Base-by-base conservation (phyloP, 257 asterid species). In the Lithospermum erythrorhizon region DNA sequence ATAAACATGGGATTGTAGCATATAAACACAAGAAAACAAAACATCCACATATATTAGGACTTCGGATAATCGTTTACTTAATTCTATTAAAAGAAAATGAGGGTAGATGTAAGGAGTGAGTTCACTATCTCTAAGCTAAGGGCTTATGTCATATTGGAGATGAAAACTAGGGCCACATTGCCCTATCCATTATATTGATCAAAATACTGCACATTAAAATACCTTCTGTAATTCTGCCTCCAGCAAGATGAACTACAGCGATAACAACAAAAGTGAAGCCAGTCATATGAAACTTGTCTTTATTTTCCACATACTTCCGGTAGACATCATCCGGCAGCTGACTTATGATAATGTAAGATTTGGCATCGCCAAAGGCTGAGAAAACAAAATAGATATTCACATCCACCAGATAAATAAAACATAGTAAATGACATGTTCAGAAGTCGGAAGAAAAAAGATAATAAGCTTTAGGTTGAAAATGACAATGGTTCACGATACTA, bases 181-280 rank as follows among this genome's bases (percentile, higher is more conserved):
- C 49, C 49, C 11, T 0, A 41, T 14, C 17, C 49, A 41, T 37
- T 15, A 37, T 11, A 37, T 1, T 37, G 14, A 37, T 37, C 41
- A 5, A 55, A 24, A 45, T 52, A 61, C 58, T 21, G 21, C 5
- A 65, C 58, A 21, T 58, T 70, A 70, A 47, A 63, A 68, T 74
- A 91, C 98, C 98, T 85, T 91, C 95, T 1, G 84, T 53, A 35
- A 91, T 70, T 72, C 74, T 82, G 73, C 95, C 98, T 64, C 95
- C 97, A 15, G 81, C 81, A 55, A 88, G 81, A 53, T 86, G 89
- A 70, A 91, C 64, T 61, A 91, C 80, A 65, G 90, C 81, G 45
- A 85, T 55, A 22, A 86, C 83, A 23, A 81, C 88, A 61, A 91
- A 88, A 54, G 87, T 72, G 58, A 91, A 82, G 30, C 94, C 95